phyloP scores from a whole-genome alignment of 306 rosid genomes.

The Crataegus laevigata region DNA sequence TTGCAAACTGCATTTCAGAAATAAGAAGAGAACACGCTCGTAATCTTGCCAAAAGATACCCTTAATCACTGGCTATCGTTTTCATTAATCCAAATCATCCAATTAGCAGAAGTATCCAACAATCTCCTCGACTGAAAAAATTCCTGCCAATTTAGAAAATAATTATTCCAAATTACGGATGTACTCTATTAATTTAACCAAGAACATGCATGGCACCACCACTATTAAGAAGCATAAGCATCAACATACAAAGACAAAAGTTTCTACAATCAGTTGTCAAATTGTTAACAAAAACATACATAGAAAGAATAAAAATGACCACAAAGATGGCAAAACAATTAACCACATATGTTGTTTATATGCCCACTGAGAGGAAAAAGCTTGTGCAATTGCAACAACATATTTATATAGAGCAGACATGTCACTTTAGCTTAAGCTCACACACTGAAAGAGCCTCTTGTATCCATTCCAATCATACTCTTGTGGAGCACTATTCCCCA shows the following conservation, averaged over 20 bases:
- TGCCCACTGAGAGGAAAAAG: no score
- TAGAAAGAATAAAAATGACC: no score
- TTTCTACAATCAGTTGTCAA: background rate
- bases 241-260: background rate
- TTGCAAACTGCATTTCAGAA: conserved; percentile 14
- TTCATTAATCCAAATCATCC: conserved; percentile 13
- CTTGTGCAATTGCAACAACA: no score
- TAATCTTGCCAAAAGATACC: conserved; percentile 32
- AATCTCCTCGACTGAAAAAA: conserved; percentile 26
- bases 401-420: no score
- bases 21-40: background rate
- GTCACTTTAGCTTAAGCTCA: no score
- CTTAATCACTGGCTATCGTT: conserved; percentile 36
- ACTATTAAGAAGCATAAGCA: background rate
- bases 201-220: background rate
- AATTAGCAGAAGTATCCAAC: conserved; percentile 19
- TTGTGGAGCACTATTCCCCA: no score
- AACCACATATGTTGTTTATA: no score
- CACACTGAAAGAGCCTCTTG: no score
- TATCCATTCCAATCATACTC: no score
- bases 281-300: background rate
- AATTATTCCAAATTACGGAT: conserved; percentile 10
- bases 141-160: conserved; percentile 13
- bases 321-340: no score
- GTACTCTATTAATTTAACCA: background rate